A percentile compares a stretch with the other conserved stretches of the same genome.
phyloP scores from a whole-genome alignment of 371 early-diverging fungal genomes.

The Capniomyces stellatus region DNA sequence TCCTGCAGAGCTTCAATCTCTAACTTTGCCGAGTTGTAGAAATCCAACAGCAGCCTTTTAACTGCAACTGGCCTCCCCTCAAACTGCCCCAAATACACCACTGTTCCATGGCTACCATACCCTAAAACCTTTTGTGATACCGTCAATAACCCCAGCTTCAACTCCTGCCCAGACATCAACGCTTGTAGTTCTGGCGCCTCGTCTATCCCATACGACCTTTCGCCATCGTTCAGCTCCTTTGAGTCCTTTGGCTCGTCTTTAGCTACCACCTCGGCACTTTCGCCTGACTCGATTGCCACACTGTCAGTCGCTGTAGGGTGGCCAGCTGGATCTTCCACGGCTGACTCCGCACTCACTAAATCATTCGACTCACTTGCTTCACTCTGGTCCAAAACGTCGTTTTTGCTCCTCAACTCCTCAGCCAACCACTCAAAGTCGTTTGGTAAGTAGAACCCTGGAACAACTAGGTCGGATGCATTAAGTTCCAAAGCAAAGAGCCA shows the following conservation, averaged over 20 bases:
- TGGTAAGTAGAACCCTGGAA: too few relatives aligned
- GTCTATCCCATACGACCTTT: neutral
- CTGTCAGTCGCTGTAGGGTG: too few relatives aligned
- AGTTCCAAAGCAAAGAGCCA: too few relatives aligned
- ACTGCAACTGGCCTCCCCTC: constrained; percentile 85
- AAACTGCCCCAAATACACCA: constrained; percentile 83
- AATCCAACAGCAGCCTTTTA: constrained; percentile 80
- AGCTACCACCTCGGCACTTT: too few relatives aligned
- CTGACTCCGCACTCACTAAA: too few relatives aligned
- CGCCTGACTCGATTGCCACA: too few relatives aligned
- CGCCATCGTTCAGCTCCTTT: neutral
- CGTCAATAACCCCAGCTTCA: constrained; percentile 11
- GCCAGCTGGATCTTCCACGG: too few relatives aligned
- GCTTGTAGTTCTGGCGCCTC: neutral
- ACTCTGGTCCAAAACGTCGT: too few relatives aligned
- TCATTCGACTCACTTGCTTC: too few relatives aligned
- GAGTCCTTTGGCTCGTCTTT: neutral
- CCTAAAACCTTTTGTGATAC: constrained; percentile 36
- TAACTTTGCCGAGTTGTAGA: constrained; percentile 82
- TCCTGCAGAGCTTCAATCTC: constrained; percentile 83
- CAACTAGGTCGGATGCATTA: too few relatives aligned
- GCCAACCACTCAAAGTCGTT: too few relatives aligned
- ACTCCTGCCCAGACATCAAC: neutral
- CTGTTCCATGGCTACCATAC: constrained; percentile 92
- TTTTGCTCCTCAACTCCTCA: too few relatives aligned